A percentile compares a stretch with the other conserved stretches of the same genome.
Conservation (phyloP, 345 rosid species). For the Syzygium oleosum region DNA sequence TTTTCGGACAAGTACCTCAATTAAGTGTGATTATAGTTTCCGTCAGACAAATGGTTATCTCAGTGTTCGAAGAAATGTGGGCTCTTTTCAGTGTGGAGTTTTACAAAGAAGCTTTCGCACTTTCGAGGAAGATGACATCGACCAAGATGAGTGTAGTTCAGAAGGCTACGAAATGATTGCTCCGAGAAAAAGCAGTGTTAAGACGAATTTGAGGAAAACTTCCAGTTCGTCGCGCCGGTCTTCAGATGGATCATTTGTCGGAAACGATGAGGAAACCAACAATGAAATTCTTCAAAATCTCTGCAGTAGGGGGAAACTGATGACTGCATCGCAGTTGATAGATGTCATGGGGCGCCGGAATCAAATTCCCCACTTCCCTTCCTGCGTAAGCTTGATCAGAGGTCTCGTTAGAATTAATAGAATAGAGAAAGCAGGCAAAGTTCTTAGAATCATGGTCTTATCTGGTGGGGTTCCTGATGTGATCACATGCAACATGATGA, state of each 20-base stretch:
- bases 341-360: constrained; percentile 61
- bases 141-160: constrained; percentile 30
- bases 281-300: constrained; percentile 50
- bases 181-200: constrained; percentile 18
- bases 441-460: constrained; percentile 65
- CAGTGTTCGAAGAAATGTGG: constrained; percentile 5
- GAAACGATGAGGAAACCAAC: constrained; percentile 53
- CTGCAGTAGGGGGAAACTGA: constrained; percentile 47
- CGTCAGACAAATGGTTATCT: constrained; percentile 13
- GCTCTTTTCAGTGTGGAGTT: constrained; percentile 17
- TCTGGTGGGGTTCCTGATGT: constrained; percentile 81
- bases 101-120: constrained; percentile 26
- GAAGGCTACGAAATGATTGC: constrained; percentile 7
- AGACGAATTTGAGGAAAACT: constrained; percentile 11
- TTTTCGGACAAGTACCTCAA: constrained; percentile 1
- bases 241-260: constrained; percentile 36
- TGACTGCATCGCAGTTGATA: constrained; percentile 47
- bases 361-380: constrained; percentile 71
- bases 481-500: constrained; percentile 72
- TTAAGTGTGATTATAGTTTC: constrained; percentile 6
- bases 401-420: constrained; percentile 44
- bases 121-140: constrained; percentile 26
- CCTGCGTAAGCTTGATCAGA: constrained; percentile 62
- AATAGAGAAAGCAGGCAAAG: constrained; percentile 47
- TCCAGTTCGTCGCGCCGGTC: not conserved